A percentile compares a stretch with the other conserved stretches of the same genome.
Conservation (phyloP, 305 asterid species). For the Fraxinus angustifolia region DNA sequence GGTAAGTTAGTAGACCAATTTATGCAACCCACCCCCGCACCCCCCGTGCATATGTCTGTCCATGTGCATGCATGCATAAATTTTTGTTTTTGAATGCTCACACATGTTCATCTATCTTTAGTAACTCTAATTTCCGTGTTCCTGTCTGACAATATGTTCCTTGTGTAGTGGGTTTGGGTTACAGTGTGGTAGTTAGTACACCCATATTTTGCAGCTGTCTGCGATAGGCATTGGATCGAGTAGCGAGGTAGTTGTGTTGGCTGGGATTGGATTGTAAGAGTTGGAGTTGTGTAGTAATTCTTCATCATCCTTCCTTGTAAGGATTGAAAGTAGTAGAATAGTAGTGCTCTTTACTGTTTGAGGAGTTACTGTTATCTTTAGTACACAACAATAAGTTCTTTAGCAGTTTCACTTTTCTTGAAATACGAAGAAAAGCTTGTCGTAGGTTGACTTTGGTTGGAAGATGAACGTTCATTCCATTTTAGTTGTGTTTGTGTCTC, state of each 20-base stretch:
- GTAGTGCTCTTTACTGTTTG: background rate
- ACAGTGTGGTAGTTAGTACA: background rate
- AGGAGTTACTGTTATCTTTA: background rate
- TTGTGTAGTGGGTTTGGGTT: background rate
- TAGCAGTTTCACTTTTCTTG: background rate
- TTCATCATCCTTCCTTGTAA: background rate
- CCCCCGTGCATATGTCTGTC: background rate
- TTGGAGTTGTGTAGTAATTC: background rate
- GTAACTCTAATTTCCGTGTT: background rate
- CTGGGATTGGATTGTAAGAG: background rate
- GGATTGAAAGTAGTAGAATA: background rate
- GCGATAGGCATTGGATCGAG: background rate
- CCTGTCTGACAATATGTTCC: background rate
- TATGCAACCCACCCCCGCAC: background rate
- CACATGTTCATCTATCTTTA: background rate
- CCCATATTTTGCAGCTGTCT: background rate
- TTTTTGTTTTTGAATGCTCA: background rate
- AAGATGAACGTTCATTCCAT: background rate
- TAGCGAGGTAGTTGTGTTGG: background rate
- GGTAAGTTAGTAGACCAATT: constrained; percentile 35
- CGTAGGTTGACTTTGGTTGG: background rate
- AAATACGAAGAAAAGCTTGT: background rate
- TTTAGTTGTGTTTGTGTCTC: background rate
- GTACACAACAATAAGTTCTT: background rate
- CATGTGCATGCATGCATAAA: background rate